A percentile compares a stretch with the other conserved stretches of the same genome.
These are phyloP conservation scores for Prunus campanulata DNA, from an alignment of 306 rosid genomes.

Conservation along the genomic window DNA sequence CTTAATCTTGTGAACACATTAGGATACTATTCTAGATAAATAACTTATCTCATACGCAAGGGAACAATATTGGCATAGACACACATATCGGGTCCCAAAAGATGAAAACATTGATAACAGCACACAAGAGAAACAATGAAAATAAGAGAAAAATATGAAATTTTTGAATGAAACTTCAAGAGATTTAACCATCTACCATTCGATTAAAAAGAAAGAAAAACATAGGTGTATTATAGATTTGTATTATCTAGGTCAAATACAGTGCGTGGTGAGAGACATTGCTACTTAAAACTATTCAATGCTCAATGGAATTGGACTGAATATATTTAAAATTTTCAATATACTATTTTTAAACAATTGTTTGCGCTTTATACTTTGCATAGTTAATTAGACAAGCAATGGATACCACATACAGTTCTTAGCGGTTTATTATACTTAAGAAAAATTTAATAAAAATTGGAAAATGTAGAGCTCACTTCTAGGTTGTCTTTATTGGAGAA, in stretches of 20 bases:
- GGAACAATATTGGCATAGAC: not conserved
- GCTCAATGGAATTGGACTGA: not conserved
- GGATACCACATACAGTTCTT: not conserved
- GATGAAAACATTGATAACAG: not conserved
- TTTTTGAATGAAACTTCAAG: not conserved
- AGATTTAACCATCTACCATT: not conserved
- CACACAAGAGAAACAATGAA: not conserved
- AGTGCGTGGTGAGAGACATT: not conserved
- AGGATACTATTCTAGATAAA: not conserved
- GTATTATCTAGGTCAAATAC: not conserved
- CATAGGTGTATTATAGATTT: not conserved
- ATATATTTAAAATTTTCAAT: not conserved
- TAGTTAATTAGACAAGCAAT: not conserved
- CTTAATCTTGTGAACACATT: not conserved
- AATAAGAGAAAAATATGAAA: not conserved
- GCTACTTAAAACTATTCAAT: not conserved
- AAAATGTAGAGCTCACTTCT: not conserved
- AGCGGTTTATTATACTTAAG: not conserved
- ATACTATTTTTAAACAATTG: not conserved
- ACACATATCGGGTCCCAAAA: not conserved
- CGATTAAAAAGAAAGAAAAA: not conserved
- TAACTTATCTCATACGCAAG: not conserved
- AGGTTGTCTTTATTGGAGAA: not conserved
- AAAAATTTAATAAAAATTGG: not conserved
- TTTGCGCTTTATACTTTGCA: not conserved